Conservation (phyloP, 2,329 filamentous ascomycete species). For the Remersonia thermophila region DNA sequence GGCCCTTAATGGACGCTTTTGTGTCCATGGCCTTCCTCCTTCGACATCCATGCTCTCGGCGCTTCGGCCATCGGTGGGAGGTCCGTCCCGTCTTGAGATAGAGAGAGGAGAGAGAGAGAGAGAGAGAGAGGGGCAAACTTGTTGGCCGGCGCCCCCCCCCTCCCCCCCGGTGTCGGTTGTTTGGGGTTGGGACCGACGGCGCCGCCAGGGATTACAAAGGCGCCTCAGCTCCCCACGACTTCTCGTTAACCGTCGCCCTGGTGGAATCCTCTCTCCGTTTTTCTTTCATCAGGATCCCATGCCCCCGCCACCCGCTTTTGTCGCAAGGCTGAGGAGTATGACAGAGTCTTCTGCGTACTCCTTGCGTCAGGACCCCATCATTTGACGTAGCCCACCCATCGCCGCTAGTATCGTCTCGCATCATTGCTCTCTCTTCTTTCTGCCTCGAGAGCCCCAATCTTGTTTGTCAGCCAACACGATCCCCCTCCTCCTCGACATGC, state of each 20-base stretch:
- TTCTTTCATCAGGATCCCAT: constrained; percentile 19
- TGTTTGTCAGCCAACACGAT: no score
- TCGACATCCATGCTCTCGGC: constrained; percentile 1
- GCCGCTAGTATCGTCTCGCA: no score
- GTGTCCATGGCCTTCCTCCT: background rate
- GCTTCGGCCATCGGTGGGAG: constrained; percentile 1
- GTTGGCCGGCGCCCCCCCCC: no score
- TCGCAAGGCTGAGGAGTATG: constrained; percentile 52
- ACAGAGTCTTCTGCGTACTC: constrained; percentile 49
- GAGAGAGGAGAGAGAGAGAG: constrained; percentile 1
- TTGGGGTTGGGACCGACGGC: background rate
- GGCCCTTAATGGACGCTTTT: background rate
- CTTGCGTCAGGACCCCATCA: constrained; percentile 45
- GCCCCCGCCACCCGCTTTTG: constrained; percentile 21
- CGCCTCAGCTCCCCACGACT: constrained; percentile 3
- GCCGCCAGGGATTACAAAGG: constrained; percentile 11
- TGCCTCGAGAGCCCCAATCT: no score
- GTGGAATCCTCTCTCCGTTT: constrained; percentile 1
- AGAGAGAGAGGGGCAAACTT: constrained; percentile 11
- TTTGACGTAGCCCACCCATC: no score
- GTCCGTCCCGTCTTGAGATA: background rate
- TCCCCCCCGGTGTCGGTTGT: background rate
- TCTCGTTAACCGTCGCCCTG: constrained; percentile 1
- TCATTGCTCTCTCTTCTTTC: no score
- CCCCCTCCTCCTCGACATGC: no score